Evolutionary conservation across 1,284 basidiomycete genomes (phyloP).

Genomic region (Trametes versicolor): DNA sequence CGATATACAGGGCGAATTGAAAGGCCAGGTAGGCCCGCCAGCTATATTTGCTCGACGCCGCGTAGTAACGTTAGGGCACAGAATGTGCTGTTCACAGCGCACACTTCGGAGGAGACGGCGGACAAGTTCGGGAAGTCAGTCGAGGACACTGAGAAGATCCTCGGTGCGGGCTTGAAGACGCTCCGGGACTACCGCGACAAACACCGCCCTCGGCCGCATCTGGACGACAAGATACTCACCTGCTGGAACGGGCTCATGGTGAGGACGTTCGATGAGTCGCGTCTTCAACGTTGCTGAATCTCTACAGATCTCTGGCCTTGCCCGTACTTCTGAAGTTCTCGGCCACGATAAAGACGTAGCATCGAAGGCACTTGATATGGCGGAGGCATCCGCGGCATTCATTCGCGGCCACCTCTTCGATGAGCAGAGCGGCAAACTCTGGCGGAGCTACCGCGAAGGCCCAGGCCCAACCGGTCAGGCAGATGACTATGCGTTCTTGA

Average conservation of each 20-base stretch:
- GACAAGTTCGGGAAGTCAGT: constrained; percentile 31
- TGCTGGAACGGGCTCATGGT: constrained; percentile 59
- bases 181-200: constrained; percentile 48
- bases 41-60: not conserved
- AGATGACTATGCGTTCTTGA: constrained; percentile 45
- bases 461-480: constrained; percentile 40
- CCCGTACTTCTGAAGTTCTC: constrained; percentile 37
- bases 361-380: constrained; percentile 30
- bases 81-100: constrained; percentile 42
- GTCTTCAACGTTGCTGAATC: not conserved
- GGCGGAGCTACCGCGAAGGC: constrained; percentile 41
- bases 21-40: constrained; percentile 35
- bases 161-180: constrained; percentile 36
- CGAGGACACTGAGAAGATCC: constrained; percentile 39
- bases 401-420: constrained; percentile 35
- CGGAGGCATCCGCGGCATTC: constrained; percentile 38
- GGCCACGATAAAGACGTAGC: constrained; percentile 18
- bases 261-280: constrained; percentile 1
- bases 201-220: constrained; percentile 50
- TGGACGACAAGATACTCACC: constrained; percentile 58
- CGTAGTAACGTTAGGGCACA: constrained; percentile 6
- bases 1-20: constrained; percentile 53
- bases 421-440: constrained; percentile 35
- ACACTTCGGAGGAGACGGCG: constrained; percentile 38
- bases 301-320: constrained; percentile 43